A percentile compares a stretch with the other conserved stretches of the same genome.
These are phyloP conservation scores for Cunninghamia lanceolata DNA, from an alignment of 75 land plant species.

Conservation along the genomic window DNA sequence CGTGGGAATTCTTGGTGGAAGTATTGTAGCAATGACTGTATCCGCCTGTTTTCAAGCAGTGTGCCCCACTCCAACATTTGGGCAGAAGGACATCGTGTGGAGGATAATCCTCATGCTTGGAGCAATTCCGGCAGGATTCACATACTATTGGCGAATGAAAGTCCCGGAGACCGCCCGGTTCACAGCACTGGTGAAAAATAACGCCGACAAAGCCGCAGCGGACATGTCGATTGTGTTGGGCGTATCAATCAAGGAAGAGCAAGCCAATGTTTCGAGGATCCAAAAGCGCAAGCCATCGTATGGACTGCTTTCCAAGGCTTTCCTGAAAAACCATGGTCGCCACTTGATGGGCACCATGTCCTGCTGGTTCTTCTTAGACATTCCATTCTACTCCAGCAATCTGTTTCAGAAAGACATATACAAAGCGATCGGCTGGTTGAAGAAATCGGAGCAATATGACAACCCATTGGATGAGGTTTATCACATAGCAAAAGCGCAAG, in stretches of 20 bases:
- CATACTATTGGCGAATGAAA: not conserved
- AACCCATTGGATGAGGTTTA: constrained; percentile 16
- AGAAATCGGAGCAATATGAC: not conserved
- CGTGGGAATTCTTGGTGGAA: constrained; percentile 19
- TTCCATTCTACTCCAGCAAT: constrained; percentile 58
- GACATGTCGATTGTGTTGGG: constrained; percentile 32
- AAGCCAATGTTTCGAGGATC: not conserved
- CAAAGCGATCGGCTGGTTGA: constrained; percentile 8
- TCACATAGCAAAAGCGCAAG: constrained; percentile 24
- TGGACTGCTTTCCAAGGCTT: constrained; percentile 33
- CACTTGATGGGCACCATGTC: constrained; percentile 43
- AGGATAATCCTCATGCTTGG: not conserved
- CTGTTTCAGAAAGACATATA: constrained; percentile 59
- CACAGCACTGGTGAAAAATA: not conserved
- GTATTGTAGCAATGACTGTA: not conserved
- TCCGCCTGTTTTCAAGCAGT: not conserved
- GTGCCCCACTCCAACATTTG: not conserved
- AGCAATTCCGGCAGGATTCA: not conserved
- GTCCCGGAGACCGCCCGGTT: not conserved
- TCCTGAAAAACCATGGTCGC: constrained; percentile 36
- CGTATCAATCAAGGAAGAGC: constrained; percentile 16
- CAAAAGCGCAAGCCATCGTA: not conserved
- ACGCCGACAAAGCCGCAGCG: not conserved
- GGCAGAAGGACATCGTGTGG: not conserved
- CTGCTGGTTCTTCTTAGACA: constrained; percentile 49